These are phyloP conservation scores for Skeletonema tropicum DNA, from an alignment of 108 stramenopile species.

Conservation along the genomic window DNA sequence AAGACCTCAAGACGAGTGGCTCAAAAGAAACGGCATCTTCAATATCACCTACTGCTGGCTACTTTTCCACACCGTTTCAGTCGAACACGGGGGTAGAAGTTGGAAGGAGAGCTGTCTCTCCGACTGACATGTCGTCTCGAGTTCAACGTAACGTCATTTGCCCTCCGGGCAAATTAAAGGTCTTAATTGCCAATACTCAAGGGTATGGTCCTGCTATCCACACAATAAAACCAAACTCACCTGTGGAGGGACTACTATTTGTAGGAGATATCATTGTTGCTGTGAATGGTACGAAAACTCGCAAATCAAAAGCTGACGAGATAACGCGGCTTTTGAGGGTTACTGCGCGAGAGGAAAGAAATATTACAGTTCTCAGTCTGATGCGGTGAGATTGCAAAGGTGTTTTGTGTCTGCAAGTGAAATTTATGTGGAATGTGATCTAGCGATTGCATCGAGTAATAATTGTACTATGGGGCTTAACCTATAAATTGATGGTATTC, in stretches of 20 bases:
- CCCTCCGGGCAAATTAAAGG: constrained; percentile 69
- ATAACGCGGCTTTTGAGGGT: constrained; percentile 77
- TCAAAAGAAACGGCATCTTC: not conserved
- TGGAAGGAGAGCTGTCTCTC: not conserved
- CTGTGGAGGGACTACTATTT: constrained; percentile 72
- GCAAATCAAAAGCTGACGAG: constrained; percentile 71
- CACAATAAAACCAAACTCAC: constrained; percentile 62
- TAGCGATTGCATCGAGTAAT: too few relatives aligned
- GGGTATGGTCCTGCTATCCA: constrained; percentile 48
- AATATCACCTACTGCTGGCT: not conserved
- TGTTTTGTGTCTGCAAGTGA: not conserved
- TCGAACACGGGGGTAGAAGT: not conserved
- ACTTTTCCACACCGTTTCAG: not conserved
- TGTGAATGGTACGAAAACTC: constrained; percentile 76
- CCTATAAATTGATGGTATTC: not conserved
- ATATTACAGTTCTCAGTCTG: constrained; percentile 71
- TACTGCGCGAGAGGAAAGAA: constrained; percentile 57
- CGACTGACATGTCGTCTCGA: not conserved
- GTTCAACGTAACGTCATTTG: constrained; percentile 55
- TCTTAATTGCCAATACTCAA: constrained; percentile 51
- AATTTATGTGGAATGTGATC: not conserved
- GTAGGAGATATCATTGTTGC: constrained; percentile 82
- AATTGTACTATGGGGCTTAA: not conserved
- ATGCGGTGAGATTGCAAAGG: not conserved
- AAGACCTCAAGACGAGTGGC: not conserved